Conservation (phyloP, 352 stramenopile genomes). For the Phytopythium aichiense region DNA sequence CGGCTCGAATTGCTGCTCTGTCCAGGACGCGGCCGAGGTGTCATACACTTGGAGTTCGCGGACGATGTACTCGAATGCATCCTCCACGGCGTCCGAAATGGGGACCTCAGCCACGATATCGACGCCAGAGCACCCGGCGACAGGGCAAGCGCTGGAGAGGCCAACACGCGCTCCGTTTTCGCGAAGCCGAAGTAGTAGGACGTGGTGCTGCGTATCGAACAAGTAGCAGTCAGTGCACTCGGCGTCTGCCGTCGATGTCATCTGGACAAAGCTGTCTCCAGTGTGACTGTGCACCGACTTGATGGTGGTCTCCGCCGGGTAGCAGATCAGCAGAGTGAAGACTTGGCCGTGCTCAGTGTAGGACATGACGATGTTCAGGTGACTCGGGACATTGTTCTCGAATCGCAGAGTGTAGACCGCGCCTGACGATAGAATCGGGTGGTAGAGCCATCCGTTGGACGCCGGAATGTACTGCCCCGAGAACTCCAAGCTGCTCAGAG, state of each 20-base stretch:
- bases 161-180: slow-evolving; percentile 10
- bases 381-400: slow-evolving; percentile 14
- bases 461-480: slow-evolving; percentile 31
- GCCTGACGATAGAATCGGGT: slow-evolving; percentile 27
- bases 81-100: slow-evolving; percentile 7
- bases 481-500: slow-evolving; percentile 15
- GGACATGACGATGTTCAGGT: slow-evolving; percentile 21
- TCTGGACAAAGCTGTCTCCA: slow-evolving; percentile 6
- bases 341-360: slow-evolving; percentile 17
- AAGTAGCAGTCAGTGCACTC: slow-evolving; percentile 27
- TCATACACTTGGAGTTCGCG: slow-evolving; percentile 4
- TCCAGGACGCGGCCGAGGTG: not conserved
- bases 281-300: slow-evolving; percentile 12
- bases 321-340: slow-evolving; percentile 21
- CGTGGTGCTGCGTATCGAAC: slow-evolving; percentile 15
- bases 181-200: slow-evolving; percentile 17
- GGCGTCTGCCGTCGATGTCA: slow-evolving; percentile 4
- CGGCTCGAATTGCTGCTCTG: slow-evolving; percentile 1
- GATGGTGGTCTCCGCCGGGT: slow-evolving; percentile 19
- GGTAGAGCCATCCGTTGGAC: slow-evolving; percentile 31
- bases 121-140: slow-evolving; percentile 18
- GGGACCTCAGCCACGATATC: slow-evolving; percentile 14
- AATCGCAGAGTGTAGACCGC: slow-evolving; percentile 33
- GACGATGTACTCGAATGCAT: not conserved
- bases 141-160: slow-evolving; percentile 13